A percentile compares a stretch with the other conserved stretches of the same genome.
Conservation (phyloP, 1,284 basidiomycete genomes). For the Melampsora americana region DNA sequence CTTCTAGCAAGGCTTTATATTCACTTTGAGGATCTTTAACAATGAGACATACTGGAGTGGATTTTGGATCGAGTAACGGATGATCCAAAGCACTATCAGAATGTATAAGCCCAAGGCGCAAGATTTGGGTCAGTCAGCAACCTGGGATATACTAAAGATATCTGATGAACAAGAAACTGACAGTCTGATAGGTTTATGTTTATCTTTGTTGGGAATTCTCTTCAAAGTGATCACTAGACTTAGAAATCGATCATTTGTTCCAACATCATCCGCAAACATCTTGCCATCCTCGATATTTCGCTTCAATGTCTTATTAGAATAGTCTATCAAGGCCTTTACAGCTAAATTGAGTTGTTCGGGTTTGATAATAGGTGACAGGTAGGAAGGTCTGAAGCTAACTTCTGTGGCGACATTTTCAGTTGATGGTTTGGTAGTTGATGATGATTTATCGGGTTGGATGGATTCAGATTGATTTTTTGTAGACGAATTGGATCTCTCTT, state of each 20-base stretch:
- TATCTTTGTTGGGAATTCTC: slow-evolving; percentile 69
- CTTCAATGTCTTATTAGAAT: slow-evolving; percentile 62
- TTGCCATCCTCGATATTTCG: slow-evolving; percentile 60
- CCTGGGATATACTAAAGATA: slow-evolving; percentile 3
- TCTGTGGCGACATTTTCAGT: not conserved
- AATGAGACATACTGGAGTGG: slow-evolving; percentile 77
- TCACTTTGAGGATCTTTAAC: slow-evolving; percentile 92
- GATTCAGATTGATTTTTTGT: not conserved
- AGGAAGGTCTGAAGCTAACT: not conserved
- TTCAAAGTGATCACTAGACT: slow-evolving; percentile 83
- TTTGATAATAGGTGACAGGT: slow-evolving; percentile 59
- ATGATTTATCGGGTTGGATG: not conserved
- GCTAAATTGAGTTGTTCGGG: slow-evolving; percentile 71
- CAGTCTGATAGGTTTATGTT: slow-evolving; percentile 79
- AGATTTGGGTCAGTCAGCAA: not conserved
- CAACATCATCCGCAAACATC: slow-evolving; percentile 72
- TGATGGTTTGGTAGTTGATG: no score
- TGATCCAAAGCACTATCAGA: slow-evolving; percentile 67
- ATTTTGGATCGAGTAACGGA: slow-evolving; percentile 75
- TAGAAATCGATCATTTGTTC: slow-evolving; percentile 72
- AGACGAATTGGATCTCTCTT: not conserved
- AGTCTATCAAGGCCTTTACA: slow-evolving; percentile 67
- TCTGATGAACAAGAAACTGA: slow-evolving; percentile 57
- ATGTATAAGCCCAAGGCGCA: no score
- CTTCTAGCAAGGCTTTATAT: slow-evolving; percentile 85